These are phyloP conservation scores for Mrakia frigida DNA, from an alignment of 768 basidiomycete genomes.

Conservation along the genomic window DNA sequence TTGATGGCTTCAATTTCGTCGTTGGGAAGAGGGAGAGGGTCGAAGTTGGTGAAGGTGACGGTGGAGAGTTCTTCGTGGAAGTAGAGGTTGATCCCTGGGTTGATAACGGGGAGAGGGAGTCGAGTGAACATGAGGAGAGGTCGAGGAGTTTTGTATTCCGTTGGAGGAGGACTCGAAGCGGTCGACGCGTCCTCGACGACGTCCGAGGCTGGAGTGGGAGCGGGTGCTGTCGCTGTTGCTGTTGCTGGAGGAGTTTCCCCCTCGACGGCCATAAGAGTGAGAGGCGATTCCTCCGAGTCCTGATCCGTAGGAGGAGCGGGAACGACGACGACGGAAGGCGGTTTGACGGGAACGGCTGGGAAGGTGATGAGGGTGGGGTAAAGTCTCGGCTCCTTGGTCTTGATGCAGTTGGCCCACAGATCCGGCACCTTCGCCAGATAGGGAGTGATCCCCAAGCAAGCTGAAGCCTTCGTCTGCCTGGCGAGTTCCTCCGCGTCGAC, in stretches of 20 bases:
- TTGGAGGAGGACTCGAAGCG: not conserved
- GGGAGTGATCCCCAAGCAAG: not conserved
- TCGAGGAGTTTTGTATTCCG: slow-evolving; percentile 9
- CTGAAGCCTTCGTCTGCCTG: not conserved
- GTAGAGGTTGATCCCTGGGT: slow-evolving; percentile 13
- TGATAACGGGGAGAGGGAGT: slow-evolving; percentile 7
- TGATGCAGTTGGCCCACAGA: slow-evolving; percentile 12
- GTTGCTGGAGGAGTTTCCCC: not conserved
- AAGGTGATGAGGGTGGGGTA: slow-evolving; percentile 25
- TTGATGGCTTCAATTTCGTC: slow-evolving; percentile 18
- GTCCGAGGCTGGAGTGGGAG: no score
- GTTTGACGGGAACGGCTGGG: slow-evolving; percentile 12
- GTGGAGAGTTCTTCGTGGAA: not conserved
- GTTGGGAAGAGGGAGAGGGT: not conserved
- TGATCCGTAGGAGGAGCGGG: not conserved
- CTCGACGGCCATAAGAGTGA: not conserved
- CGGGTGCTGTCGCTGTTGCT: no score
- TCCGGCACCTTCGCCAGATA: slow-evolving; percentile 10
- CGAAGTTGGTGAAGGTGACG: slow-evolving; percentile 12
- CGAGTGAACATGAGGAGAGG: slow-evolving; percentile 25
- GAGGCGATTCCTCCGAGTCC: not conserved
- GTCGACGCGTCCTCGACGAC: not conserved
- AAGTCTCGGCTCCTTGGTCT: not conserved
- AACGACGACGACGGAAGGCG: not conserved
- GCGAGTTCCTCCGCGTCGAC: not conserved